phyloP scores from a whole-genome alignment of 495 filamentous ascomycete genomes.

The Amphirosellinia nigrospora region DNA sequence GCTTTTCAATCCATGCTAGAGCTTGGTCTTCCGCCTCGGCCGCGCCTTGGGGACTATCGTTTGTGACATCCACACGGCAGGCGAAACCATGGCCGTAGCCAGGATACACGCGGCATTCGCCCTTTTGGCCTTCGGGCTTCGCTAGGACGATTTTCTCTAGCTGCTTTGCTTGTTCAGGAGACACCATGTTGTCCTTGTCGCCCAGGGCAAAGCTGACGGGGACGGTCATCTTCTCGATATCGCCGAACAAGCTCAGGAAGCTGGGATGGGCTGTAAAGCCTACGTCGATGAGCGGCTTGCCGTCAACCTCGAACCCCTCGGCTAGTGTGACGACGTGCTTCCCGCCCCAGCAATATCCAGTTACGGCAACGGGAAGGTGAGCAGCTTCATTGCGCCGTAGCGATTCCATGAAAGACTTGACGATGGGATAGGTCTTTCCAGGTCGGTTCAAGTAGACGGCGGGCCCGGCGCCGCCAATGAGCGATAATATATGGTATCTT shows the following conservation, averaged over 20 bases:
- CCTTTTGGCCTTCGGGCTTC: constrained; percentile 23
- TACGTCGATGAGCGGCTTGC: constrained; percentile 30
- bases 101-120: constrained; percentile 30
- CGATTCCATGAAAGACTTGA: constrained; percentile 28
- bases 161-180: constrained; percentile 26
- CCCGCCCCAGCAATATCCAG: constrained; percentile 40
- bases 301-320: constrained; percentile 12
- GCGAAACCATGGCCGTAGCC: constrained; percentile 34
- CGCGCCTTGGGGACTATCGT: constrained; percentile 29
- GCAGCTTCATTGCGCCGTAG: constrained; percentile 28
- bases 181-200: constrained; percentile 24
- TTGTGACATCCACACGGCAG: constrained; percentile 25
- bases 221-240: constrained; percentile 29
- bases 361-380: constrained; percentile 28
- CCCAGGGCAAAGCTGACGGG: constrained; percentile 34
- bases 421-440: constrained; percentile 45
- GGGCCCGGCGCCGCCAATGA: constrained; percentile 47
- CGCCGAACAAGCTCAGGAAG: constrained; percentile 22
- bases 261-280: constrained; percentile 36
- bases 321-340: constrained; percentile 33
- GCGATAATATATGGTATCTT: constrained; percentile 41
- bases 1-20: constrained; percentile 31
- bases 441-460: constrained; percentile 40
- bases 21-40: constrained; percentile 33
- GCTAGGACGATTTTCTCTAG: constrained; percentile 31